phyloP scores from a whole-genome alignment of 2,329 filamentous ascomycete species.

The Colletotrichum orchidophilum region DNA sequence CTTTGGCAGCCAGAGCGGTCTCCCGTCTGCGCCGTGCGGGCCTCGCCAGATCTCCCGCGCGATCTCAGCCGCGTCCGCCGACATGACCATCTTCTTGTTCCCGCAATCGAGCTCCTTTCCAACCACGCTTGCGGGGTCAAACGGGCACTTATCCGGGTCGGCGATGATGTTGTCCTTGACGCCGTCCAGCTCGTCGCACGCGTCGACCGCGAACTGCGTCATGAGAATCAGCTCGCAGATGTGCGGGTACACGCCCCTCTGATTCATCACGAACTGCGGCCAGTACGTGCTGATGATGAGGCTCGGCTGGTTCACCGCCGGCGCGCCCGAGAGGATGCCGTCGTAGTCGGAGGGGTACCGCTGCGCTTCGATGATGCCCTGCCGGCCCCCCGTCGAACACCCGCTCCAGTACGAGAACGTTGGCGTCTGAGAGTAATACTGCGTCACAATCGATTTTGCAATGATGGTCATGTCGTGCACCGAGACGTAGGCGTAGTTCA shows the following conservation, averaged over 20 bases:
- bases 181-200: slow-evolving; percentile 32
- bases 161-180: slow-evolving; percentile 27
- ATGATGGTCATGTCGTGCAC: slow-evolving; percentile 48
- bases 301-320: slow-evolving; percentile 46
- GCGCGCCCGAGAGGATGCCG: slow-evolving; percentile 59
- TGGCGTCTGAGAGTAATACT: slow-evolving; percentile 56
- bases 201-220: slow-evolving; percentile 35
- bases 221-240: slow-evolving; percentile 43
- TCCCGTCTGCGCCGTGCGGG: slow-evolving; percentile 15
- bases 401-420: slow-evolving; percentile 60
- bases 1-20: slow-evolving; percentile 14
- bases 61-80: slow-evolving; percentile 18
- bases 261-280: slow-evolving; percentile 34
- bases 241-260: slow-evolving; percentile 19
- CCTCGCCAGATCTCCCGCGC: slow-evolving; percentile 28
- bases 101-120: slow-evolving; percentile 36
- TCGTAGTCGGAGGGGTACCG: slow-evolving; percentile 63
- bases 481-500: slow-evolving; percentile 27
- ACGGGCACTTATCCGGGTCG: slow-evolving; percentile 35
- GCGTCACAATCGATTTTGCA: slow-evolving; percentile 56
- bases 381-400: slow-evolving; percentile 65
- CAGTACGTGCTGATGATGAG: slow-evolving; percentile 33
- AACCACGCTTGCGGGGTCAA: slow-evolving; percentile 36
- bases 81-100: slow-evolving; percentile 35
- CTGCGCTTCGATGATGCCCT: slow-evolving; percentile 63